A percentile compares a stretch with the other conserved stretches of the same genome.
Conservation (phyloP, 2,329 filamentous ascomycete species). For the Metarhizium anisopliae region DNA sequence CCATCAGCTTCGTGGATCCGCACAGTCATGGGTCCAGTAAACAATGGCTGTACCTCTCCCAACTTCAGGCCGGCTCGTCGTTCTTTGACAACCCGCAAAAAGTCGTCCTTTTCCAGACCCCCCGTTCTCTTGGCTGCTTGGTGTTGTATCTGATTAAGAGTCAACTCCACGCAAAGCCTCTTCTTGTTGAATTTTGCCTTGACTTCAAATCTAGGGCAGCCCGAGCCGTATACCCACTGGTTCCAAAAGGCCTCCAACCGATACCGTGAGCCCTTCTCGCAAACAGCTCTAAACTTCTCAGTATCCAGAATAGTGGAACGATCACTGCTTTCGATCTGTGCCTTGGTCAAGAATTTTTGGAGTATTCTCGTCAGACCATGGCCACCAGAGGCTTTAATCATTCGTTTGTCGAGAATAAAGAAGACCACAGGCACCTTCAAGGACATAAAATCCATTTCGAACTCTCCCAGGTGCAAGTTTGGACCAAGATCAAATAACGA, state of each 20-base stretch:
- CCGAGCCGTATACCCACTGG: conserved; percentile 84
- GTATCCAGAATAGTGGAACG: conserved; percentile 66
- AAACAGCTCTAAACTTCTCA: conserved; percentile 69
- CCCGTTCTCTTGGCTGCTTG: conserved; percentile 28
- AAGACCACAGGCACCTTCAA: conserved; percentile 86
- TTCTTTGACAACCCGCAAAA: conserved; percentile 80
- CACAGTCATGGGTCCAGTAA: conserved; percentile 95
- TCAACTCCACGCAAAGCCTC: conserved; percentile 87
- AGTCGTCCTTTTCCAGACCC: conserved; percentile 60
- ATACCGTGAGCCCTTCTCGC: conserved; percentile 81
- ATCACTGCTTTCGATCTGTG: conserved; percentile 54
- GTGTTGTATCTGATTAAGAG: conserved; percentile 67
- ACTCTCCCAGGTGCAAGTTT: conserved; percentile 68
- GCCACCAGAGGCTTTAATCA: conserved; percentile 74
- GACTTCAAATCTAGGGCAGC: conserved; percentile 80
- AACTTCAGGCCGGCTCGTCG: conserved; percentile 59
- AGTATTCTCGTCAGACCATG: conserved; percentile 82
- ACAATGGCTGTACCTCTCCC: conserved; percentile 65
- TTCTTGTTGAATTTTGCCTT: conserved; percentile 96
- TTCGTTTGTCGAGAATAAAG: conserved; percentile 84
- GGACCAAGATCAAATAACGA: conserved; percentile 74
- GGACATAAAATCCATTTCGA: conserved; percentile 83
- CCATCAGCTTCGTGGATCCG: conserved; percentile 96
- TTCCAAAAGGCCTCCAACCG: conserved; percentile 86
- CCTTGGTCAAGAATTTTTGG: conserved; percentile 75